Percentiles rank a stretch among this genome's conserved stretches.
Evolutionary conservation across 805 yeast genomes (phyloP).

Genomic region (Lipomyces yamadae): DNA sequence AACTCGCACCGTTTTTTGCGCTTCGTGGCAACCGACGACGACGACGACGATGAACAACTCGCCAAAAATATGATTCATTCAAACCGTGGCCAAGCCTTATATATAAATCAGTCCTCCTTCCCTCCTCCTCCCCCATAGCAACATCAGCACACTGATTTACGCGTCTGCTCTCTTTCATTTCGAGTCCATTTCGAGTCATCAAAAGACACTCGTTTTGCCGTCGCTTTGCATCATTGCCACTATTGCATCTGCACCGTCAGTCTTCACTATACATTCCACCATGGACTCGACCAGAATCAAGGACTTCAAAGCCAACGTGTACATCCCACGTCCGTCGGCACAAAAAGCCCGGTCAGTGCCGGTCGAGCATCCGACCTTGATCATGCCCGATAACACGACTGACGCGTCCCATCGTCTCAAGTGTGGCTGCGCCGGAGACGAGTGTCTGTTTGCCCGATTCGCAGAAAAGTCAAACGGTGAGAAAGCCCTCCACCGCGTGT

Average conservation of each 20-base stretch:
- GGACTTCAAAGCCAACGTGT: conserved; percentile 50
- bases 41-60: no score
- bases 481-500: conserved; percentile 29
- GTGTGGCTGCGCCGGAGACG: conserved; percentile 52
- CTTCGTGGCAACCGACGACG: no score
- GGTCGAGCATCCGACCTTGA: conserved; percentile 60
- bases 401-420: conserved; percentile 53
- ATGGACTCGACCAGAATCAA: conserved; percentile 54
- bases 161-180: background rate
- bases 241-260: no score
- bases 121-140: no score
- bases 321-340: conserved; percentile 52
- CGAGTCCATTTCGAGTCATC: background rate
- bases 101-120: no score
- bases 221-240: no score
- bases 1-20: background rate
- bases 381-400: conserved; percentile 61
- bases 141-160: background rate
- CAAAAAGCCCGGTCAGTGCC: conserved; percentile 47
- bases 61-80: no score
- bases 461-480: conserved; percentile 21
- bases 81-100: no score
- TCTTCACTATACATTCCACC: no score
- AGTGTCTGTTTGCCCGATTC: conserved; percentile 49
- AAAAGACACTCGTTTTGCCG: background rate